Evolutionary conservation across 345 rosid species (phyloP).

Genomic region (Punica granatum): DNA sequence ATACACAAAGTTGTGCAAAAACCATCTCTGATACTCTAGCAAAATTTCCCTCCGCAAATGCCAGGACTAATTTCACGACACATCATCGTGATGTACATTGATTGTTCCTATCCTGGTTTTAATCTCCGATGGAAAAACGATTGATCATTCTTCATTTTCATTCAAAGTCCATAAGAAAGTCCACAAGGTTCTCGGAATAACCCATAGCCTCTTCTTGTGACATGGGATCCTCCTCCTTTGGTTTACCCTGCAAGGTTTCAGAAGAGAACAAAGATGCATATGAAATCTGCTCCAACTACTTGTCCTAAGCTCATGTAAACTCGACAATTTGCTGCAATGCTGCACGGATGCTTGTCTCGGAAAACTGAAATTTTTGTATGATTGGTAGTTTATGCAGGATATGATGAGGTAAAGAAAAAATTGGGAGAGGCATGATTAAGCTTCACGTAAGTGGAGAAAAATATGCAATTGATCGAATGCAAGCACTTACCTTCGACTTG

Average conservation of each 20-base stretch:
- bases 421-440: background rate
- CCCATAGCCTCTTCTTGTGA: constrained; percentile 67
- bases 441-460: background rate
- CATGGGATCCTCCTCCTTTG: constrained; percentile 49
- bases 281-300: background rate
- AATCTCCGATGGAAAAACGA: too few relatives aligned
- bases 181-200: constrained; percentile 54
- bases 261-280: background rate
- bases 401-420: background rate
- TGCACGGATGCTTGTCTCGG: background rate
- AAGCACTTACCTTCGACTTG: constrained; percentile 46
- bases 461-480: background rate
- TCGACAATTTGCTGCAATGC: background rate
- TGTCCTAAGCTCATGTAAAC: background rate
- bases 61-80: too few relatives aligned
- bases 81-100: too few relatives aligned
- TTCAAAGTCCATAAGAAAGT: too few relatives aligned
- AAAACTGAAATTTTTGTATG: background rate
- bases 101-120: too few relatives aligned
- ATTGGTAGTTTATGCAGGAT: background rate
- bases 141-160: too few relatives aligned
- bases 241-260: constrained; percentile 44
- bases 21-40: too few relatives aligned
- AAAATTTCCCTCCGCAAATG: too few relatives aligned
- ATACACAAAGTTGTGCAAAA: too few relatives aligned